Conservation (phyloP, 345 rosid genomes). For the Eucalyptus curtisii region DNA sequence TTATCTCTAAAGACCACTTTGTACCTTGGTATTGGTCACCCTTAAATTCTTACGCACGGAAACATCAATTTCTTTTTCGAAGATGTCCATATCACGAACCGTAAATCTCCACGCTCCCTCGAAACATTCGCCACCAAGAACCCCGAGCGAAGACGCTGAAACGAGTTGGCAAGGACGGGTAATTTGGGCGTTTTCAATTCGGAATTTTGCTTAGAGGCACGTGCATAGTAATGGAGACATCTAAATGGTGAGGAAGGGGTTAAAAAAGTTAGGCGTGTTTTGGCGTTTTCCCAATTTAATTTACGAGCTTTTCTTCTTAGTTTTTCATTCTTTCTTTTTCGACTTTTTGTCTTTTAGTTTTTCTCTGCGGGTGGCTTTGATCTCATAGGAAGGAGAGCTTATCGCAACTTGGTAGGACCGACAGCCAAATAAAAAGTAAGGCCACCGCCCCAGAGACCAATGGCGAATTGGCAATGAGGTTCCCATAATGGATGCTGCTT, state of each 20-base stretch:
- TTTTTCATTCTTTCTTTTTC: not conserved
- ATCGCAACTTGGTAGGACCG: not conserved
- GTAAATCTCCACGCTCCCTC: not conserved
- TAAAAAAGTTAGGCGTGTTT: not conserved
- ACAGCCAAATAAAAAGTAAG: not conserved
- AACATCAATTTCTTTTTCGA: not conserved
- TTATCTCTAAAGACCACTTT: not conserved
- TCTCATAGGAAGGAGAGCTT: not conserved
- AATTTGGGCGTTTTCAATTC: not conserved
- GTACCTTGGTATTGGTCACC: accelerated
- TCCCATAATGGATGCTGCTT: not conserved
- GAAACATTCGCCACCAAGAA: not conserved
- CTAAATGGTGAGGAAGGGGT: not conserved
- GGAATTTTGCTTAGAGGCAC: not conserved
- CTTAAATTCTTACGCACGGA: too few relatives aligned
- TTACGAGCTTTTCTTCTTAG: not conserved
- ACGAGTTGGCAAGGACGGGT: not conserved
- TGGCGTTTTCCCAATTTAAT: not conserved
- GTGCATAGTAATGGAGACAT: not conserved
- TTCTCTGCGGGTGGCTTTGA: not conserved
- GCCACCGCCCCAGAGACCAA: not conserved
- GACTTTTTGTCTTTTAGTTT: not conserved
- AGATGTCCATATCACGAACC: too few relatives aligned
- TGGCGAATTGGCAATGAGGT: not conserved
- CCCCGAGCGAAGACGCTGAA: not conserved